These are phyloP conservation scores for Bipolaris cookei DNA, from an alignment of 2,329 filamentous ascomycete species.

Conservation along the genomic window DNA sequence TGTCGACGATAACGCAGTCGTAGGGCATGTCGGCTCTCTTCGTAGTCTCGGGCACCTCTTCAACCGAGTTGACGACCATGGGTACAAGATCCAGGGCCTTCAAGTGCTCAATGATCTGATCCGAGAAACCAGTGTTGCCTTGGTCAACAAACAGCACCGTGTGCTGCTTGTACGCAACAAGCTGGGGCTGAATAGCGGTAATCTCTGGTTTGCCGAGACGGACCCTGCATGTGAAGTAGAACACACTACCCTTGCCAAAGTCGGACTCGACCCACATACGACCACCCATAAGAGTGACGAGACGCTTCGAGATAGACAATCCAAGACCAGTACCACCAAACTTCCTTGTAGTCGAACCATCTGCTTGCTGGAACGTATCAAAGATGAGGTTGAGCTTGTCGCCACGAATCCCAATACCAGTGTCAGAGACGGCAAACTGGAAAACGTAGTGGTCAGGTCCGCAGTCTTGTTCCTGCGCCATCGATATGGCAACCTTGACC, in stretches of 20 bases:
- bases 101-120: constrained; percentile 80
- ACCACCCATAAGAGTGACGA: constrained; percentile 95
- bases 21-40: constrained; percentile 66
- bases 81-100: constrained; percentile 79
- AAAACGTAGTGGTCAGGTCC: constrained; percentile 83
- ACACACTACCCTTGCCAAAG: constrained; percentile 88
- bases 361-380: constrained; percentile 98
- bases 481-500: constrained; percentile 89
- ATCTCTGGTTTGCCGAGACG: constrained; percentile 82
- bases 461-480: constrained; percentile 69
- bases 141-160: constrained; percentile 95
- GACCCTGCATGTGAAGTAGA: constrained; percentile 95
- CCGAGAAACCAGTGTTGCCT: constrained; percentile 76
- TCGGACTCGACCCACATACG: constrained; percentile 95
- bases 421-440: constrained; percentile 94
- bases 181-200: constrained; percentile 77
- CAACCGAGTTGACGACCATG: constrained; percentile 79
- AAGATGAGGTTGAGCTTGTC: constrained; percentile 98
- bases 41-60: constrained; percentile 66
- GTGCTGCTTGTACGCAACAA: constrained; percentile 89
- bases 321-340: constrained; percentile 95
- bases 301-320: constrained; percentile 90
- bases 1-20: constrained; percentile 95
- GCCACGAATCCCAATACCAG: constrained; percentile 92
- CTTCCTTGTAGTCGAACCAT: constrained; percentile 93